Conservation (phyloP, 2,329 filamentous ascomycete species). For the Fusarium buxicola region DNA sequence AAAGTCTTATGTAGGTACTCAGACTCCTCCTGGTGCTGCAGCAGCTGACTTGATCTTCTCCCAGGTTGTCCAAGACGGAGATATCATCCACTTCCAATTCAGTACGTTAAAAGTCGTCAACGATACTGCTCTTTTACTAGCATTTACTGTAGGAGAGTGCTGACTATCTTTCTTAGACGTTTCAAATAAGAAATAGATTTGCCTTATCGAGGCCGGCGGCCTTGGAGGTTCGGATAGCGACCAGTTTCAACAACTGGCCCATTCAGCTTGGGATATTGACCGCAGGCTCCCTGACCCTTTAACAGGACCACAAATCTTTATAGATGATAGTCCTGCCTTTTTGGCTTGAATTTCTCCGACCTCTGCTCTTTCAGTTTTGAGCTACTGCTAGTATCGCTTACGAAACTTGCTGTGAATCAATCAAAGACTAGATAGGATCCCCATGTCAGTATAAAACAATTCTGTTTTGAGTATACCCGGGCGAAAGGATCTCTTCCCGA, state of each 20-base stretch:
- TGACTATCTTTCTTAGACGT: slow-evolving; percentile 30
- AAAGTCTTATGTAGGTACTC: slow-evolving; percentile 54
- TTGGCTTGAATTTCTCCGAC: too few relatives aligned
- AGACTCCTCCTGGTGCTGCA: background rate
- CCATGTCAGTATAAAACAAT: too few relatives aligned
- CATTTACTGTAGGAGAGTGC: background rate
- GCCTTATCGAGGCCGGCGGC: background rate
- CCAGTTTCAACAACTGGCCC: slow-evolving; percentile 5
- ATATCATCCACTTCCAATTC: slow-evolving; percentile 59
- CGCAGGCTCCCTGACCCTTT: too few relatives aligned
- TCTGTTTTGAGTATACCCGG: too few relatives aligned
- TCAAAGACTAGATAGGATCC: too few relatives aligned
- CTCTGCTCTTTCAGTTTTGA: too few relatives aligned
- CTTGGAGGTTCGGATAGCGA: background rate
- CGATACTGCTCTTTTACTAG: background rate
- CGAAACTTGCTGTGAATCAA: too few relatives aligned
- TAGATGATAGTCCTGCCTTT: too few relatives aligned
- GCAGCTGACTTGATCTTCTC: slow-evolving; percentile 34
- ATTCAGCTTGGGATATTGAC: slow-evolving; percentile 1
- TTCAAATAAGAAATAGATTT: slow-evolving; percentile 40
- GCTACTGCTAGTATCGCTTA: too few relatives aligned
- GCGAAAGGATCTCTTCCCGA: too few relatives aligned
- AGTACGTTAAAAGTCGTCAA: slow-evolving; percentile 48
- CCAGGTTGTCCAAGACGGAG: slow-evolving; percentile 56
- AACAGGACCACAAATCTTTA: too few relatives aligned